These are phyloP conservation scores for Apiotrichum akiyoshidainum DNA, from an alignment of 1,284 basidiomycete species.

Conservation along the genomic window DNA sequence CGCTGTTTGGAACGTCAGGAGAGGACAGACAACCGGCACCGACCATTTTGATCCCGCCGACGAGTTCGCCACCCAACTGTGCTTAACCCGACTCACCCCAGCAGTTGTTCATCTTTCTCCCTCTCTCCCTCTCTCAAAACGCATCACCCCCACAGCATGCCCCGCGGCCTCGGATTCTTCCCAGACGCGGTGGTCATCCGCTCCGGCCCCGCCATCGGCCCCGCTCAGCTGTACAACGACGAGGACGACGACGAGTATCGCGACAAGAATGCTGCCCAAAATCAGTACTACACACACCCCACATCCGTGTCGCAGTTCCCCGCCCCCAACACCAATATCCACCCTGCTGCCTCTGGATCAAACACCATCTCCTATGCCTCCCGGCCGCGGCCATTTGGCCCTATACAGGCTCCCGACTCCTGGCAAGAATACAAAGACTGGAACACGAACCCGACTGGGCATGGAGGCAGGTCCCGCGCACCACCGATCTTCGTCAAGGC, in stretches of 20 bases:
- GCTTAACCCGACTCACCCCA: neutral
- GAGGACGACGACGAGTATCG: constrained; percentile 4
- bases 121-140: neutral
- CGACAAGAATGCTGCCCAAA: too few species aligned
- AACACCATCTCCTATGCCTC: neutral
- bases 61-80: neutral
- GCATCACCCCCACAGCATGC: neutral
- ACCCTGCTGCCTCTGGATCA: neutral
- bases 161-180: constrained; percentile 23
- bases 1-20: too few species aligned
- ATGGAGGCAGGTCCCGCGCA: constrained; percentile 24
- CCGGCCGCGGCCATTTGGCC: neutral
- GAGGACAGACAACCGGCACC: too few species aligned
- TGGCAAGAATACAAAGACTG: constrained; percentile 37
- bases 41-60: neutral
- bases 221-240: constrained; percentile 1
- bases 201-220: constrained; percentile 12
- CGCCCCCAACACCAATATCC: neutral
- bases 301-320: too few species aligned
- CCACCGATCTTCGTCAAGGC: constrained; percentile 39
- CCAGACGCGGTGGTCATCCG: constrained; percentile 34
- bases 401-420: constrained; percentile 10
- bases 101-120: neutral
- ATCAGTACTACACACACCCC: too few species aligned
- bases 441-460: constrained; percentile 38